These are phyloP conservation scores for Trametes versicolor DNA, from an alignment of 1,284 basidiomycete species.

Conservation along the genomic window DNA sequence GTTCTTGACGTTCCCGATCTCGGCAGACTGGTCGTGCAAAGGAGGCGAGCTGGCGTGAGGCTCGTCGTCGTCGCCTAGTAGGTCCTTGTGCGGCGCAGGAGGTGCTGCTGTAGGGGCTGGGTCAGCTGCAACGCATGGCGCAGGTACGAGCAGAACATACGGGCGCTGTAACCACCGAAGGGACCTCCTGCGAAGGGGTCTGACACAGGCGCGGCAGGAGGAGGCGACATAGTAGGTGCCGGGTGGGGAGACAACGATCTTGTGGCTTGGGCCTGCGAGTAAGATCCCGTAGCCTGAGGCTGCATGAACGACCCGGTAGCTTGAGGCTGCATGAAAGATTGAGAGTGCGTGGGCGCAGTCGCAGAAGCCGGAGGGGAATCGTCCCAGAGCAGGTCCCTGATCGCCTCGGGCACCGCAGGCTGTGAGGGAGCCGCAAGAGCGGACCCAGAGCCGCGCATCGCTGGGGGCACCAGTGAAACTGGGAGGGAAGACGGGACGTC, in stretches of 20 bases:
- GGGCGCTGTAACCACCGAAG: constrained; percentile 34
- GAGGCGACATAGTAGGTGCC: constrained; percentile 37
- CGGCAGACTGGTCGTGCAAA: constrained; percentile 76
- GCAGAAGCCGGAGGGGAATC: constrained; percentile 69
- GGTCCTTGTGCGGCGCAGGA: constrained; percentile 51
- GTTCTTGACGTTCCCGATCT: constrained; percentile 88
- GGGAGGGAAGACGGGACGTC: constrained; percentile 83
- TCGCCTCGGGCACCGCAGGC: constrained; percentile 48
- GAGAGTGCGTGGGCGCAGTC: constrained; percentile 40
- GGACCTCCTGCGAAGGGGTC: constrained; percentile 56
- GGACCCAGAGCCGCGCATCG: constrained; percentile 58
- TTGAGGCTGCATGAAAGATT: constrained; percentile 51
- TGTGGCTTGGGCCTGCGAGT: constrained; percentile 52
- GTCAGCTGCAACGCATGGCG: background rate
- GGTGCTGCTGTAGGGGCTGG: constrained; percentile 16
- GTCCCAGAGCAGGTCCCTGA: constrained; percentile 65
- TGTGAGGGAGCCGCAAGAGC: constrained; percentile 40
- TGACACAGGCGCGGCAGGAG: constrained; percentile 35
- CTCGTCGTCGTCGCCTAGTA: constrained; percentile 82
- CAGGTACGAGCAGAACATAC: constrained; percentile 29
- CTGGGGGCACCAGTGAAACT: constrained; percentile 82
- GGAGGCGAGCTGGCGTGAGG: constrained; percentile 56
- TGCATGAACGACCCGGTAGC: constrained; percentile 42
- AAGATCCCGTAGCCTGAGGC: constrained; percentile 14
- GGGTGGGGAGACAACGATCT: constrained; percentile 41